Percentiles rank a stretch among this genome's conserved stretches.
phyloP scores from a whole-genome alignment of 1,139 yeast genomes.

The Yamadazyma friedrichii region DNA sequence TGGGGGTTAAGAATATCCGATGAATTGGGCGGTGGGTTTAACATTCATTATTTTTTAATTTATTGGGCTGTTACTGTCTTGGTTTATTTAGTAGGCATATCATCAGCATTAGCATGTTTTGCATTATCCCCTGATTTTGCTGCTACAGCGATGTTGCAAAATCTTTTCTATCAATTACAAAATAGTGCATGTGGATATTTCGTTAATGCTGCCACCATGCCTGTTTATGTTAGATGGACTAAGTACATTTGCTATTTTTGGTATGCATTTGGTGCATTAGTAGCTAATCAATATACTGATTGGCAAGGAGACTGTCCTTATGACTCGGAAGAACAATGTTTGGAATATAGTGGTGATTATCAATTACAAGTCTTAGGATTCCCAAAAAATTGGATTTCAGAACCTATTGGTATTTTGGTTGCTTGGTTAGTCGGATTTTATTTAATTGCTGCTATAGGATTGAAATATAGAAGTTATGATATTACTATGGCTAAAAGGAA shows the following conservation, averaged over 20 bases:
- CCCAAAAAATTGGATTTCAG: constrained; percentile 61
- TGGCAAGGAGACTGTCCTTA: constrained; percentile 59
- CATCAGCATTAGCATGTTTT: constrained; percentile 55
- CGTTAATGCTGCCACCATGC: constrained; percentile 71
- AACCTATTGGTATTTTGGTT: constrained; percentile 60
- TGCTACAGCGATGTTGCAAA: constrained; percentile 60
- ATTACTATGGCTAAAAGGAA: constrained; percentile 50
- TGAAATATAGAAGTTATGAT: constrained; percentile 51
- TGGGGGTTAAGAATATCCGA: constrained; percentile 56
- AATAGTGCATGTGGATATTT: constrained; percentile 82
- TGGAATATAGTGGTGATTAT: constrained; percentile 52
- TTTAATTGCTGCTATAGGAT: constrained; percentile 43
- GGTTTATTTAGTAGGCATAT: constrained; percentile 55
- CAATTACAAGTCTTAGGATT: constrained; percentile 61
- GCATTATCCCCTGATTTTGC: constrained; percentile 65
- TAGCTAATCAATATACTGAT: constrained; percentile 63
- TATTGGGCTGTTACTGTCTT: constrained; percentile 62
- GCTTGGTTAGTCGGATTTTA: constrained; percentile 62
- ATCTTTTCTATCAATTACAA: constrained; percentile 66
- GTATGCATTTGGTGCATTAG: constrained; percentile 72
- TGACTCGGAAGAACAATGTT: constrained; percentile 25
- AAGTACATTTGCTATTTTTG: constrained; percentile 74
- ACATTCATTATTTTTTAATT: constrained; percentile 50
- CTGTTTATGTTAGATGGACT: constrained; percentile 85
- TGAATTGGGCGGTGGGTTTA: constrained; percentile 16